A percentile compares a stretch with the other conserved stretches of the same genome.
Conservation (phyloP, 345 rosid species). For the Syzygium oleosum region DNA sequence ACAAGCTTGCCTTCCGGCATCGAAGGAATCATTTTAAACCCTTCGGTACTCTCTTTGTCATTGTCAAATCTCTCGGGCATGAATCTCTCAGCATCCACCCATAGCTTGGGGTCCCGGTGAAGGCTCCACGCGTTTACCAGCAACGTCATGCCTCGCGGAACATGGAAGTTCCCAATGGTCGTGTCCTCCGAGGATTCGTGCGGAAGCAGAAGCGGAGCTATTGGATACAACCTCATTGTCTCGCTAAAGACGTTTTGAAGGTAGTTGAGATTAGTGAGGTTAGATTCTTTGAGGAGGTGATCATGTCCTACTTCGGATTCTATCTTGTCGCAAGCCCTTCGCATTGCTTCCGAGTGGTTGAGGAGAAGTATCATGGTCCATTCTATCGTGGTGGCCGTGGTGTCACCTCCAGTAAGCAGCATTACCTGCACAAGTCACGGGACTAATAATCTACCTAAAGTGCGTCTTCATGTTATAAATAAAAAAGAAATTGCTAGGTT, state of each 20-base stretch:
- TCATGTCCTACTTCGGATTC: background rate
- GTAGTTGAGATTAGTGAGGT: conserved; percentile 3
- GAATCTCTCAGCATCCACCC: conserved; percentile 13
- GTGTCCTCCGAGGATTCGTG: conserved; percentile 16
- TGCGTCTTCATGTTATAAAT: background rate
- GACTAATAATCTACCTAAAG: background rate
- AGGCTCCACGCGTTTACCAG: conserved; percentile 18
- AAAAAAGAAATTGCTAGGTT: background rate
- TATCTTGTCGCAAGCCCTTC: conserved; percentile 2
- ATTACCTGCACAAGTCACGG: background rate
- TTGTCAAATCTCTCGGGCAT: conserved; percentile 11
- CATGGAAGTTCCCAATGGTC: conserved; percentile 10
- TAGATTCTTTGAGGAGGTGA: background rate
- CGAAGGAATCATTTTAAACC: conserved; percentile 10
- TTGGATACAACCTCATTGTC: conserved; percentile 10
- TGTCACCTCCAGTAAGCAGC: background rate
- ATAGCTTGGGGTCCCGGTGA: conserved; percentile 17
- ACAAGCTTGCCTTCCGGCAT: conserved; percentile 16
- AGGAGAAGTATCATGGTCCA: background rate
- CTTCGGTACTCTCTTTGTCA: background rate
- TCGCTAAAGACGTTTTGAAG: conserved; percentile 9
- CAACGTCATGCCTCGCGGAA: conserved; percentile 29
- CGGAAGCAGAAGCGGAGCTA: conserved; percentile 3
- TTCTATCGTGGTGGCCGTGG: conserved; percentile 1
- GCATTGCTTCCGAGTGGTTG: conserved; percentile 2